These are phyloP conservation scores for Mycena rosella DNA, from an alignment of 768 basidiomycete species.

Conservation along the genomic window DNA sequence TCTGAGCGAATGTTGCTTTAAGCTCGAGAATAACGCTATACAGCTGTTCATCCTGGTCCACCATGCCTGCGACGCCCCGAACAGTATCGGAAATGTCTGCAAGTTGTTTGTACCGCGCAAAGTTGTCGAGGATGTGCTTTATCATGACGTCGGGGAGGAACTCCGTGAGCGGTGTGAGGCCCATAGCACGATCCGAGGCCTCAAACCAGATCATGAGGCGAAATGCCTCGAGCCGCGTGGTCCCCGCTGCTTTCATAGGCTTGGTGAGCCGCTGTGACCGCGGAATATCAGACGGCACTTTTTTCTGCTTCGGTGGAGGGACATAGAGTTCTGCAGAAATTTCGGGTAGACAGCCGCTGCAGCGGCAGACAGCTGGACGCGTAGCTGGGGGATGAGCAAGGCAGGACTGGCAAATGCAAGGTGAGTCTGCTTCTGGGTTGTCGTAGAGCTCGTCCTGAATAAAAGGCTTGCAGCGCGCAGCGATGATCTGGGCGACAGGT, in stretches of 20 bases:
- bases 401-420: background rate
- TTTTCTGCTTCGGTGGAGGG: constrained; percentile 23
- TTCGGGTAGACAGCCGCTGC: too few relatives aligned
- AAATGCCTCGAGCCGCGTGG: constrained; percentile 7
- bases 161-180: constrained; percentile 5
- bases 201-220: constrained; percentile 2
- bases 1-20: background rate
- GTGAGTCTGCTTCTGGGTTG: background rate
- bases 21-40: background rate
- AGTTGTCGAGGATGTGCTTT: background rate
- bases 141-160: constrained; percentile 16
- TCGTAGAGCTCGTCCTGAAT: constrained; percentile 6
- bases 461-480: background rate
- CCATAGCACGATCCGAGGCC: background rate
- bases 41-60: background rate
- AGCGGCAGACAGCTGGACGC: too few relatives aligned
- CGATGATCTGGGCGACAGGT: constrained; percentile 1
- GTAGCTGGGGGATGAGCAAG: too few relatives aligned
- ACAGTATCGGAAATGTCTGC: background rate
- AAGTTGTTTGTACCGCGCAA: background rate
- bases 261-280: too few relatives aligned
- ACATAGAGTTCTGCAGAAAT: background rate
- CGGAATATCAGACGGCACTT: constrained; percentile 4
- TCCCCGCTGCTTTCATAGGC: constrained; percentile 9
- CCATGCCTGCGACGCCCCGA: background rate